Conservation (phyloP, 2,329 filamentous ascomycete species). For the Hortaea sp. region DNA sequence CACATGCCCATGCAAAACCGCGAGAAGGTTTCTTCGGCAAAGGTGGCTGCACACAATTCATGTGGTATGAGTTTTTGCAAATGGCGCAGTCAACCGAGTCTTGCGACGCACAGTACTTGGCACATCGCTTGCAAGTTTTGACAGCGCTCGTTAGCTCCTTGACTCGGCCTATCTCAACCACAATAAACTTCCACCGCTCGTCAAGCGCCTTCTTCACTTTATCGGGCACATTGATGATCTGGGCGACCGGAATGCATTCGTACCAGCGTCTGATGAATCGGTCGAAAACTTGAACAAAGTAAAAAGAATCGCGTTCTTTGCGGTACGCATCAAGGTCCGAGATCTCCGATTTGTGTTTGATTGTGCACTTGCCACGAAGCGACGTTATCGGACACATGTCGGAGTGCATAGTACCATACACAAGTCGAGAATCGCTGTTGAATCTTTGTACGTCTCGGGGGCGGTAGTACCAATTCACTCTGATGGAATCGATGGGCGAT, state of each 20-base stretch:
- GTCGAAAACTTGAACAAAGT: conserved; percentile 96
- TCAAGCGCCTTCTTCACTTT: conserved; percentile 93
- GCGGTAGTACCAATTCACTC: conserved; percentile 97
- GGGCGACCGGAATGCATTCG: conserved; percentile 83
- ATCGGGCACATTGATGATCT: conserved; percentile 91
- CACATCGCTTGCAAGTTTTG: conserved; percentile 91
- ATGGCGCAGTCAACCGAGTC: conserved; percentile 97
- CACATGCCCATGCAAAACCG: conserved; percentile 97
- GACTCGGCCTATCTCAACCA: conserved; percentile 84
- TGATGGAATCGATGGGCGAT: conserved; percentile 71
- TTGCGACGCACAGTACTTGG: conserved; percentile 81
- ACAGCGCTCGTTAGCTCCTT: conserved; percentile 94
- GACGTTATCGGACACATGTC: conserved; percentile 89
- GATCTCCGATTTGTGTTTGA: conserved; percentile 82
- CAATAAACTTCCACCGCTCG: conserved; percentile 91
- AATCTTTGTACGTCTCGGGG: conserved; percentile 92
- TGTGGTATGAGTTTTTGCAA: conserved; percentile 91
- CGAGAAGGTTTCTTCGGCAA: conserved; percentile 91
- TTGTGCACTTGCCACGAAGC: conserved; percentile 84
- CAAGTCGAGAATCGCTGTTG: conserved; percentile 76
- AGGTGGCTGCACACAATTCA: conserved; percentile 91
- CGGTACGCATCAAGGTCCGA: conserved; percentile 72
- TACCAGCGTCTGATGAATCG: conserved; percentile 97
- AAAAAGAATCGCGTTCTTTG: conserved; percentile 78
- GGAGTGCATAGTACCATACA: conserved; percentile 98